These are phyloP conservation scores for Dactylellina leptospora DNA, from an alignment of 2,329 filamentous ascomycete species.

Conservation along the genomic window DNA sequence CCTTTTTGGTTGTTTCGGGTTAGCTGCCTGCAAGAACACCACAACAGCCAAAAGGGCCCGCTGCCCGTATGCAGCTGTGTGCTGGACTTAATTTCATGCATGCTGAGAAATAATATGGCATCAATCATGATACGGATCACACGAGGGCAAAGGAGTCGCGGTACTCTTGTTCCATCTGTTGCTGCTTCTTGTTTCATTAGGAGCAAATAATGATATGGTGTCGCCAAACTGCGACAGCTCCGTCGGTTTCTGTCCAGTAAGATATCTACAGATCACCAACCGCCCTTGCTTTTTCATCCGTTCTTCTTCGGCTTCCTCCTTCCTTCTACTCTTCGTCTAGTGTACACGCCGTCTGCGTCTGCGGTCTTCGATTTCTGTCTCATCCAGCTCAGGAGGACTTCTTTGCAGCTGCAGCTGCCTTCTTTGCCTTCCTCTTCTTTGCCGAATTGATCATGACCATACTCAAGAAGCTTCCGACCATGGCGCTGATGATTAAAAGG, in stretches of 20 bases:
- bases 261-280: constrained; percentile 52
- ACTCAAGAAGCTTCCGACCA: constrained; percentile 93
- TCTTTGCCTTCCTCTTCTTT: constrained; percentile 95
- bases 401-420: constrained; percentile 77
- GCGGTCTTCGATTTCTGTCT: constrained; percentile 14
- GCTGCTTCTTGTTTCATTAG: background rate
- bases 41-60: too few species aligned
- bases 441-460: constrained; percentile 99
- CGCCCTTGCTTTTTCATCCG: background rate
- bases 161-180: constrained; percentile 2
- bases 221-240: constrained; percentile 27
- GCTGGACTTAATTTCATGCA: too few species aligned
- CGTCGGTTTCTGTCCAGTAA: constrained; percentile 42
- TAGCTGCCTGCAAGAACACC: too few species aligned
- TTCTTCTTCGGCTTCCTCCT: too few species aligned
- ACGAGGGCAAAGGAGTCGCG: too few species aligned
- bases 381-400: constrained; percentile 73
- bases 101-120: too few species aligned
- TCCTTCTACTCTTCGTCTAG: too few species aligned
- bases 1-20: too few species aligned
- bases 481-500: constrained; percentile 86
- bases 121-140: too few species aligned
- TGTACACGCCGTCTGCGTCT: background rate
- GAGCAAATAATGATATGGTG: constrained; percentile 29
- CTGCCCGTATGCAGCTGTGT: constrained; percentile 44